Evolutionary conservation across 371 early-diverging fungal species (phyloP), one percentile per base, ranked within the genome.

Genomic region (Syncephalastrum sp.): DNA sequence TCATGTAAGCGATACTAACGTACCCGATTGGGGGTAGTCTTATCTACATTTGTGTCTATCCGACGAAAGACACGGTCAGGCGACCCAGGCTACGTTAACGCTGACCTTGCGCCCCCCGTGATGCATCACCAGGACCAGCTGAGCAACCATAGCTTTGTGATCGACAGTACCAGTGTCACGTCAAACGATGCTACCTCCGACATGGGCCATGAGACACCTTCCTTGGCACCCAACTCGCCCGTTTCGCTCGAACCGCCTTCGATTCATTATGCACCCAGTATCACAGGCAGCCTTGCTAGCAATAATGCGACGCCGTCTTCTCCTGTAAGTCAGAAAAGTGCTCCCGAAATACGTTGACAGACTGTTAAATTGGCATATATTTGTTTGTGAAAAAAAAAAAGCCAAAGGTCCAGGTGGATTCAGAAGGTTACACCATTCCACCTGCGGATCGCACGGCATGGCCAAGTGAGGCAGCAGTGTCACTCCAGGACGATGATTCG

Each of bases 341-440:
- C 21, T n/a, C 4, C n/a, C 7, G 7, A 44, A 44, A 23, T 5
- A 27, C 1, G 3, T 7, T 27, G 27, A 27, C 7, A 4, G 27
- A 27, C 21, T 21, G 21, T 27, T 4, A 27, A 27, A 27, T 2
- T 7, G 27, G 27, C 27, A 27, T 38, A 21, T 53, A 44, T 19
- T 12, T 38, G 15, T 13, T 3, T 17, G 25, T 21, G 42, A 43
- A 53, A 41, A 15, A 5, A 24, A 25, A n/a, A 17, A 45, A 59
- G 56, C 60, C 63, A 23, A 50, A 56, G 24, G 49, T 59, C 3
- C 8, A 56, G 8, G 65, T 78, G 1, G 82, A 81, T 58, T 68
- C 68, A 14, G 79, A 81, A 41, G 82, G 82, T 16, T 81, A 70
- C 53, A 63, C 79, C 4, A 76, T 81, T 21, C 82, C 82, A 38